Conservation (phyloP, 768 basidiomycete species). For the Trametes cinnabarina region DNA sequence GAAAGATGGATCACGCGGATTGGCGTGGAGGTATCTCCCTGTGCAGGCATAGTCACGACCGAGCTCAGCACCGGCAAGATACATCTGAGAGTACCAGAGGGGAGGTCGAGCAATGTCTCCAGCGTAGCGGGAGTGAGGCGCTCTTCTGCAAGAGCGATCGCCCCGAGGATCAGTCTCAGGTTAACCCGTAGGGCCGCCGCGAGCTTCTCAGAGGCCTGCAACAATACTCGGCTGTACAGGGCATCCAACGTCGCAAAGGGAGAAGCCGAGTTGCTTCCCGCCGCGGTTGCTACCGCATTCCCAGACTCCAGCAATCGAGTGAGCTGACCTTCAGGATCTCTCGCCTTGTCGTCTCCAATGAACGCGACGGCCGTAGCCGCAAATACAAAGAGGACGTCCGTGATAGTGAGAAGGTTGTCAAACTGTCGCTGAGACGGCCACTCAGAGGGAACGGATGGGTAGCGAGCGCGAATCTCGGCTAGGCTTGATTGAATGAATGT, state of each 20-base stretch:
- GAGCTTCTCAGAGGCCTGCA: neutral
- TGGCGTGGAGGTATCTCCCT: too few species aligned
- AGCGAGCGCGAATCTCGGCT: neutral
- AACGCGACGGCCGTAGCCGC: constrained; percentile 22
- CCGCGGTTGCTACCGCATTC: neutral
- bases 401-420: neutral
- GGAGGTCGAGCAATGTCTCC: too few species aligned
- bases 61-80: too few species aligned
- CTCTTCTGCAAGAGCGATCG: too few species aligned
- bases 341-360: constrained; percentile 9
- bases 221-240: constrained; percentile 12
- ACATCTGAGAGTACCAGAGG: too few species aligned
- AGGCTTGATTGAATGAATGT: neutral
- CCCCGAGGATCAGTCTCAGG: neutral
- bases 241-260: constrained; percentile 18
- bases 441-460: neutral
- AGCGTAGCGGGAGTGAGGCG: too few species aligned
- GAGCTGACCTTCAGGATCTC: neutral
- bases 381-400: constrained; percentile 21
- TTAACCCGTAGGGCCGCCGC: neutral
- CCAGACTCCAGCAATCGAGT: neutral
- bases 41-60: too few species aligned
- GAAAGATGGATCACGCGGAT: too few species aligned
- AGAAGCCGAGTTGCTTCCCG: neutral
- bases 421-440: constrained; percentile 6